Evolutionary conservation across 2,329 filamentous ascomycete genomes (phyloP).

Genomic region (Nigrograna mackinnonii): DNA sequence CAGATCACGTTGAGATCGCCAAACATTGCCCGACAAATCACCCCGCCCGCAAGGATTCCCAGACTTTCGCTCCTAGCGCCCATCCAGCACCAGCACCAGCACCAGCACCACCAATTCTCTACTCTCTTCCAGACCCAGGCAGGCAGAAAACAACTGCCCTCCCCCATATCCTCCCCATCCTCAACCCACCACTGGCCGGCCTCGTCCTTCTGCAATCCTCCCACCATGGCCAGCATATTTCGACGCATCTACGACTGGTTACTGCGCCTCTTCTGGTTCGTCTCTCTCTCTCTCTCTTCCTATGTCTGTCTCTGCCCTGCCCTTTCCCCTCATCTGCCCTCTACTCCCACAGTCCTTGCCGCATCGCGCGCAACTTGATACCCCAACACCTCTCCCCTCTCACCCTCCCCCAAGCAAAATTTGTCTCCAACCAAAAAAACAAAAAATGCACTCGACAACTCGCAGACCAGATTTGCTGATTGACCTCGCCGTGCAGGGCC

Average conservation of each 20-base stretch:
- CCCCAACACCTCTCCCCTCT: constrained; percentile 8
- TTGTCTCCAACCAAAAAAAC: constrained; percentile 3
- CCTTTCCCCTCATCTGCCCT: constrained; percentile 1
- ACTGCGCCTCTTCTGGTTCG: constrained; percentile 94
- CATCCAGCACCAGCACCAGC: constrained; percentile 23
- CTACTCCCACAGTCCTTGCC: constrained; percentile 12
- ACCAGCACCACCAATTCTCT: background rate
- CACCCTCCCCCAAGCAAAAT: background rate
- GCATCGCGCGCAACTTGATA: constrained; percentile 34
- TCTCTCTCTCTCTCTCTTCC: constrained; percentile 29
- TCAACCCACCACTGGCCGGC: background rate
- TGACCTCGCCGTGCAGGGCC: constrained; percentile 64
- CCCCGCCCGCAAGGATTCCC: constrained; percentile 42
- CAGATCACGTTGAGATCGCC: constrained; percentile 30
- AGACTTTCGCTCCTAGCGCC: constrained; percentile 29
- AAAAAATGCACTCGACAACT: too few relatives aligned
- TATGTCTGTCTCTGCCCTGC: constrained; percentile 8
- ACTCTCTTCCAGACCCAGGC: constrained; percentile 4
- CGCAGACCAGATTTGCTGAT: constrained; percentile 17
- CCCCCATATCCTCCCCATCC: background rate
- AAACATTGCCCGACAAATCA: constrained; percentile 26
- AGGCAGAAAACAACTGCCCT: constrained; percentile 21
- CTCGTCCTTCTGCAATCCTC: constrained; percentile 11
- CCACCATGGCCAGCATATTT: constrained; percentile 83
- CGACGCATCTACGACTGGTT: constrained; percentile 98